A percentile compares a stretch with the other conserved stretches of the same genome.
These are phyloP conservation scores for Aspergillus udagawae DNA, from an alignment of 2,329 filamentous ascomycete genomes.

Conservation along the genomic window DNA sequence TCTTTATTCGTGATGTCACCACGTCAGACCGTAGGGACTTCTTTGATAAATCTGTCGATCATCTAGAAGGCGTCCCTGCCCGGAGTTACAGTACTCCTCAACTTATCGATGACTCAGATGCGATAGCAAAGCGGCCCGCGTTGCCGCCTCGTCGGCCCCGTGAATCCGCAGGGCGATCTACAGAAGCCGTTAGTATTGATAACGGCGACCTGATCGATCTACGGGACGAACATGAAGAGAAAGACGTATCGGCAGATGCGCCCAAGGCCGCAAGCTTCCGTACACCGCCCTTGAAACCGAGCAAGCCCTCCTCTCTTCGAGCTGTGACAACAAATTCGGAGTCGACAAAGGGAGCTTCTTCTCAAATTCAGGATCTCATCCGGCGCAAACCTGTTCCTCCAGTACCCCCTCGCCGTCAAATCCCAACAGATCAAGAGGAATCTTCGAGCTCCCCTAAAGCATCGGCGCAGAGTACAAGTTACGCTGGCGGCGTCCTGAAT, in stretches of 20 bases:
- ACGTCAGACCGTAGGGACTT: conserved; percentile 70
- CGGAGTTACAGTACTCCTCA: conserved; percentile 25
- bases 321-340: conserved; percentile 27
- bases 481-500: conserved; percentile 12
- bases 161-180: conserved; percentile 10
- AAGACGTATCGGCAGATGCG: conserved; percentile 7
- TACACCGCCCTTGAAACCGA: conserved; percentile 40
- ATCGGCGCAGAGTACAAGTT: conserved; percentile 6
- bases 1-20: conserved; percentile 96
- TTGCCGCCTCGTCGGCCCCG: conserved; percentile 37
- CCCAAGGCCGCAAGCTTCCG: conserved; percentile 18
- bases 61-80: conserved; percentile 20
- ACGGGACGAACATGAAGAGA: conserved; percentile 27
- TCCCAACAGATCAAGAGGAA: conserved; percentile 14
- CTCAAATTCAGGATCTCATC: conserved; percentile 17
- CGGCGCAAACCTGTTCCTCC: conserved; percentile 35
- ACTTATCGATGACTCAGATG: conserved; percentile 24
- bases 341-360: conserved; percentile 1
- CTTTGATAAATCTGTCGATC: conserved; percentile 63
- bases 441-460: conserved; percentile 6
- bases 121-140: conserved; percentile 29
- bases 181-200: conserved; percentile 22
- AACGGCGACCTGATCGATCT: conserved; percentile 40
- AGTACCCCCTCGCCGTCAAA: conserved; percentile 33
- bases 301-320: conserved; percentile 42